Conservation (phyloP, 1,284 basidiomycete genomes). For the Macrocystidia cucumis region DNA sequence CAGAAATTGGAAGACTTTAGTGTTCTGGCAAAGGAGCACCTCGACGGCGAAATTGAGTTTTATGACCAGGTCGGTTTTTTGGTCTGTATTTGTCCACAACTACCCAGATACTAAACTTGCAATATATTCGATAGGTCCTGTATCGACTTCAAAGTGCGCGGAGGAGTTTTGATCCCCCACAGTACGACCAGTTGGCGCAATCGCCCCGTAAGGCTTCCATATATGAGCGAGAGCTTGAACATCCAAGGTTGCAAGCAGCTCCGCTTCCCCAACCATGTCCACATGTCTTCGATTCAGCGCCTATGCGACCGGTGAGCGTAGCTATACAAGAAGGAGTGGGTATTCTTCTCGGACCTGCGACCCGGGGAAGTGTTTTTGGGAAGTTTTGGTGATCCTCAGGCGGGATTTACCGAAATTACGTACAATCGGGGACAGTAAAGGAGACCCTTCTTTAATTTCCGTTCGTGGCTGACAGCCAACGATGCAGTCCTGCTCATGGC, state of each 20-base stretch:
- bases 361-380: constrained; percentile 53
- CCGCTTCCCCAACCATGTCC: constrained; percentile 65
- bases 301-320: constrained; percentile 68
- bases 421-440: no score
- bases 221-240: constrained; percentile 64
- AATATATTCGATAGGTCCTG: constrained; percentile 34
- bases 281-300: constrained; percentile 68
- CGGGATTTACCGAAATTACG: no score
- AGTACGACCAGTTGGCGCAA: constrained; percentile 34
- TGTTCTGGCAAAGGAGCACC: constrained; percentile 51
- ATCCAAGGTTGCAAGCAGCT: constrained; percentile 38
- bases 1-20: constrained; percentile 70
- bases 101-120: no score
- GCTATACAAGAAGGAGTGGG: constrained; percentile 67
- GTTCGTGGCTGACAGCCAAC: no score
- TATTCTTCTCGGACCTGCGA: constrained; percentile 42
- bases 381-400: constrained; percentile 48
- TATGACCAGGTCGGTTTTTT: constrained; percentile 53
- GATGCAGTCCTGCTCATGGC: no score
- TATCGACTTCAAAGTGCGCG: constrained; percentile 48
- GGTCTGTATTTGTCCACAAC: background rate
- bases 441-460: no score
- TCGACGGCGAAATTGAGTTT: constrained; percentile 70
- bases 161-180: constrained; percentile 38
- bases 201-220: constrained; percentile 57